Conservation (phyloP, 768 basidiomycete genomes). For the Coprinellus aureogranulatus region DNA sequence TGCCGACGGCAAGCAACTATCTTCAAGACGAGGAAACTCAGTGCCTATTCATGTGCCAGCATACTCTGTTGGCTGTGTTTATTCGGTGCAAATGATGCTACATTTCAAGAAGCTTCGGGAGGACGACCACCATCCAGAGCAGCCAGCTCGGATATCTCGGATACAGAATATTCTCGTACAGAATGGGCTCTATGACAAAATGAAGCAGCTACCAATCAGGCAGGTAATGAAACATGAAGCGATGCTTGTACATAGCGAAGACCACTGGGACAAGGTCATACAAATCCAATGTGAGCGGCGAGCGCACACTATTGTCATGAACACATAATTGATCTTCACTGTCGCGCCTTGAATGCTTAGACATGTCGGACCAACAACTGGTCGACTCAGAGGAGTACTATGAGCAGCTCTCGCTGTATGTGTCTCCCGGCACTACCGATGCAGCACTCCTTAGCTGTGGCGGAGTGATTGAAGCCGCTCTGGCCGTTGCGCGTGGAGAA, state of each 20-base stretch:
- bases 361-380: conserved; percentile 73
- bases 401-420: conserved; percentile 89
- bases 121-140: conserved; percentile 44
- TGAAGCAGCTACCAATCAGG: conserved; percentile 77
- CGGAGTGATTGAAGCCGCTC: conserved; percentile 87
- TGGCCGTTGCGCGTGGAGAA: conserved; percentile 77
- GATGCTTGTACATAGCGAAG: conserved; percentile 84
- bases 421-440: conserved; percentile 79
- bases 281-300: conserved; percentile 71
- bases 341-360: conserved; percentile 35
- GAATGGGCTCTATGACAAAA: conserved; percentile 59
- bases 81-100: conserved; percentile 80
- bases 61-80: conserved; percentile 78
- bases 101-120: conserved; percentile 61
- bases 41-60: conserved; percentile 37
- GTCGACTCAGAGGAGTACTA: conserved; percentile 78
- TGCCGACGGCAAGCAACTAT: not conserved
- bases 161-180: conserved; percentile 69
- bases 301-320: conserved; percentile 6
- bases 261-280: conserved; percentile 89
- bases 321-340: conserved; percentile 11
- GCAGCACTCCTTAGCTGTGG: conserved; percentile 90
- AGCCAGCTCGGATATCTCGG: conserved; percentile 80
- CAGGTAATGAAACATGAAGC: conserved; percentile 75
- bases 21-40: conserved; percentile 41